A percentile compares a stretch with the other conserved stretches of the same genome.
Conservation (phyloP, 2,329 filamentous ascomycete species). For the Paracamarosporium sp. region DNA sequence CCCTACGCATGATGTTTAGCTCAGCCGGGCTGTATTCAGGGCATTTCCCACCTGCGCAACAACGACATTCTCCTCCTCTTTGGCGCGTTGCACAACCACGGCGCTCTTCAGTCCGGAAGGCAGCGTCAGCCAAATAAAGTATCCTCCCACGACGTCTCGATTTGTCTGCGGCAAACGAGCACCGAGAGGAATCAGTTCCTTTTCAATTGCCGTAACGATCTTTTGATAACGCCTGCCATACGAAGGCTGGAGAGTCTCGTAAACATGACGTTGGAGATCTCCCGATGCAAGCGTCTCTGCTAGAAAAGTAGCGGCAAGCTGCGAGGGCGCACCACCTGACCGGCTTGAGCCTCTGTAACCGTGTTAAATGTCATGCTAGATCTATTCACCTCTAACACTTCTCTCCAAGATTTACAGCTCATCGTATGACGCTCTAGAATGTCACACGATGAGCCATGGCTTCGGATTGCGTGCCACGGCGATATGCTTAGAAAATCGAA, state of each 20-base stretch:
- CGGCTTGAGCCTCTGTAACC: slow-evolving; percentile 59
- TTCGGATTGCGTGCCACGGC: neutral
- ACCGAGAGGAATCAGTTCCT: slow-evolving; percentile 68
- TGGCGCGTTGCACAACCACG: slow-evolving; percentile 64
- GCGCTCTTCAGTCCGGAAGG: slow-evolving; percentile 61
- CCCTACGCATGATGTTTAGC: slow-evolving; percentile 55
- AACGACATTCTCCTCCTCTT: slow-evolving; percentile 69
- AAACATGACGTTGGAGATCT: slow-evolving; percentile 61
- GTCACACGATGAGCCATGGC: slow-evolving; percentile 1
- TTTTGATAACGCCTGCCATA: slow-evolving; percentile 61
- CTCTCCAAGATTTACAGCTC: neutral
- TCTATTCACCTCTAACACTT: neutral
- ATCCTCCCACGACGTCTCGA: slow-evolving; percentile 72
- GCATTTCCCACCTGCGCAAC: slow-evolving; percentile 59
- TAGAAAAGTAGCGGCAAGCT: slow-evolving; percentile 64
- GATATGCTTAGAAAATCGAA: neutral
- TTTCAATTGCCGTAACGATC: slow-evolving; percentile 65
- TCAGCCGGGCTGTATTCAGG: slow-evolving; percentile 6
- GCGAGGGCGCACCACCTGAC: slow-evolving; percentile 67
- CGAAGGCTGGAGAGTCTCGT: slow-evolving; percentile 59
- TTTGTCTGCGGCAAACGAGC: slow-evolving; percentile 56
- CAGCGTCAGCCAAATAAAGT: slow-evolving; percentile 82
- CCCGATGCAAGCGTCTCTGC: slow-evolving; percentile 61
- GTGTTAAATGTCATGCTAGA: slow-evolving; percentile 26
- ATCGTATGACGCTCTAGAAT: slow-evolving; percentile 4